These are phyloP conservation scores for Cryptococcus sp. DNA, from an alignment of 1,284 basidiomycete species.

Conservation along the genomic window DNA sequence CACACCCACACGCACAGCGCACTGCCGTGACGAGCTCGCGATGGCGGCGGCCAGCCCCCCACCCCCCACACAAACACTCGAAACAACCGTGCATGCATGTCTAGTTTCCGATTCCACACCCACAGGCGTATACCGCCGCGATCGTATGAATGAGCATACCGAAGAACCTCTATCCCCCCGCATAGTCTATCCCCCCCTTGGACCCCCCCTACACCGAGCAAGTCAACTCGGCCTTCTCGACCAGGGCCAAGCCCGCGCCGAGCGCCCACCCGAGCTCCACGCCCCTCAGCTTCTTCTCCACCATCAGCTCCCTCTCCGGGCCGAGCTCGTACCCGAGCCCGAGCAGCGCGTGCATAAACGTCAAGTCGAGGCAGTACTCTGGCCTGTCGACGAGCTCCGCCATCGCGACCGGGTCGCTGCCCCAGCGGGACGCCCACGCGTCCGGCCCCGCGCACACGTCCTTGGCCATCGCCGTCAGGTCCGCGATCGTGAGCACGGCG, in stretches of 20 bases:
- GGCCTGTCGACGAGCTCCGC: slow-evolving; percentile 76
- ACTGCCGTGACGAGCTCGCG: no score
- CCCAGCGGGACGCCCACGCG: slow-evolving; percentile 57
- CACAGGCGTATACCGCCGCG: no score
- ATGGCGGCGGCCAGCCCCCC: no score
- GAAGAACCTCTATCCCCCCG: no score
- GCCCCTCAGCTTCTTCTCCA: slow-evolving; percentile 84
- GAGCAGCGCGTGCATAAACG: slow-evolving; percentile 87
- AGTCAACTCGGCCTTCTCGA: slow-evolving; percentile 49
- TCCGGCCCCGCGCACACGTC: slow-evolving; percentile 67
- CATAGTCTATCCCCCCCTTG: no score
- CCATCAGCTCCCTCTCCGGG: slow-evolving; percentile 62
- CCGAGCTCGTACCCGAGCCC: slow-evolving; percentile 77
- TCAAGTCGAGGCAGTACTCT: slow-evolving; percentile 93
- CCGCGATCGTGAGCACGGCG: slow-evolving; percentile 57
- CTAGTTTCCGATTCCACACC: no score
- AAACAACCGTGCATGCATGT: no score
- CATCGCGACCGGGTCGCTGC: slow-evolving; percentile 57
- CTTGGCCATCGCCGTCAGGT: slow-evolving; percentile 63
- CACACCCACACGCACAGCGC: no score
- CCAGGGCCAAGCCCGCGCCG: slow-evolving; percentile 72
- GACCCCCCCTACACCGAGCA: slow-evolving; percentile 34
- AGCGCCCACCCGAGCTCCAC: slow-evolving; percentile 96
- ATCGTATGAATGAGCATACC: no score
- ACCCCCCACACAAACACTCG: no score